Evolutionary conservation across 2,329 filamentous ascomycete species (phyloP), one percentile per base, ranked within the genome.

Genomic region (Allantophomopsis cytisporea): DNA sequence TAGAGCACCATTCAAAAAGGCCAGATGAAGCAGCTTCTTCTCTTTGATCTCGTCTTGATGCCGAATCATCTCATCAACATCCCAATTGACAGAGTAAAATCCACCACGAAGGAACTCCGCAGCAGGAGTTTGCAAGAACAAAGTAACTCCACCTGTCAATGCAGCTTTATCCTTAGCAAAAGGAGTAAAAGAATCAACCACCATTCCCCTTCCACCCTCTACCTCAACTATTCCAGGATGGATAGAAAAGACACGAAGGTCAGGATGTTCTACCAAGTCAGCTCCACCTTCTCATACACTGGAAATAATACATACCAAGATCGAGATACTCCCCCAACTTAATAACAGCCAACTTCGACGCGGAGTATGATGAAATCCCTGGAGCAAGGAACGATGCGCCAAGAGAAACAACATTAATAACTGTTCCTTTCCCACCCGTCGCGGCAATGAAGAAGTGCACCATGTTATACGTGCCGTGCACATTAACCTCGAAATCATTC

Each of bases 161-260:
- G 44, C 48, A 2, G 39, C 48, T 37, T 54, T 54, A 42, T 60
- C 57, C 31, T 51, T 52, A 1, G 55, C 53, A 39, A 54, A 59
- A 2, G 64, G 54, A 1, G 52, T 50, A 11, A 47, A 56, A 1
- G 36, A 12, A 1, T 41, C 40, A 0, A 35, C 33, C 3, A 60
- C 57, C 39, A 69, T 52, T 21, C 65, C 63, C 3, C 23, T 8
- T 8, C 23, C 23, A 12, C 7, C 7, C 8, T 28, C 11, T 0
- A 66, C 71, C 46, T 50, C 51, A 2, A 66, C 57, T 12, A 57
- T 59, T 2, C 68, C 68, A 1, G 68, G 68, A 48, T 71, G 64
- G 4, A 68, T 57, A n/a, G 58, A 58, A 8, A 69, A 47, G 1
- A 68, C 44, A 0, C 63, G 63, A 35, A 65, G 48, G 8, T 58